Evolutionary conservation across 371 early-diverging fungal species (phyloP), one percentile per base, ranked within the genome.

Genomic region (Syncephalastrum contaminatum): DNA sequence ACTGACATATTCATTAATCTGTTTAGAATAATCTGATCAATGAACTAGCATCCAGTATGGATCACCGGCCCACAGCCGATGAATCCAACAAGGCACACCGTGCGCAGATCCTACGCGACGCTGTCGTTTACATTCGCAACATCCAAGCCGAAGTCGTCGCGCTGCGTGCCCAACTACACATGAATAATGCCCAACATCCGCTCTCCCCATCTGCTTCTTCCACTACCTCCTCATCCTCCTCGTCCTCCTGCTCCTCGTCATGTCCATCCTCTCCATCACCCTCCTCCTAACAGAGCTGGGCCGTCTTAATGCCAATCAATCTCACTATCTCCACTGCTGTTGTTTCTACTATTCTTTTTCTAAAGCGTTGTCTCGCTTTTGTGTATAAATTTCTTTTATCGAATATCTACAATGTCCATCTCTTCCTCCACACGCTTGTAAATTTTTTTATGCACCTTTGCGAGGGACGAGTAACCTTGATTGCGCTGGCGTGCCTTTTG

Each of bases 361-460:
- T 12, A 30, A 30, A 30, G 36, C 36, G 36, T 8, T 30, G 1
- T 30, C 1, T 8, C 36, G 36, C 36, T 30, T 25, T 30, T 30
- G 36, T 30, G 36, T 30, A 30, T 30, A 30, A 5, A 8, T 30
- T 30, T 30, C 5, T 36, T 55, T 22, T 47, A 39, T 50, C 25
- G 44, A 18, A 57, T 25, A 27, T 57, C 51, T 58, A 56, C 45
- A 44, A 63, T 51, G 13, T 59, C 75, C 75, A 81, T 73, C 51
- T 81, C 81, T 48, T 77, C 66, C 66, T 71, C 73, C 12, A 81
- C 70, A 21, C 65, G 60, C 48, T 75, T 69, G 48, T 81, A 81
- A n/a, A 75, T 67, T 59, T 80, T 80, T 36, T 65, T 63, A 20
- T 67, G 53, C n/a, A 27, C 40, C 43, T 50, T 60, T 14, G 27